Evolutionary conservation across 306 rosid species (phyloP).

Genomic region (Senna tora): DNA sequence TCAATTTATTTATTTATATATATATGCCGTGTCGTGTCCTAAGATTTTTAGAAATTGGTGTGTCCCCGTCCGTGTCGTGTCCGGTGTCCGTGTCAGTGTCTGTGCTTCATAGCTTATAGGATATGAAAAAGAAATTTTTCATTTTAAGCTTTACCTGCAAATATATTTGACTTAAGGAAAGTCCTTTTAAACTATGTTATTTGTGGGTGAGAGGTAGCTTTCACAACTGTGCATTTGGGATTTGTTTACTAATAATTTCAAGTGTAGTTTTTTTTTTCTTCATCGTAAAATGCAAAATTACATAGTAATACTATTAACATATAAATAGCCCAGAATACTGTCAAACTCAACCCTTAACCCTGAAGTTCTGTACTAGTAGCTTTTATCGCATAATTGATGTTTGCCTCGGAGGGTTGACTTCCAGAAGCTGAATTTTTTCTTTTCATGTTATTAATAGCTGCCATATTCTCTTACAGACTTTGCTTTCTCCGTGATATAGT

Average conservation of each 20-base stretch:
- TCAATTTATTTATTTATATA: too few relatives aligned
- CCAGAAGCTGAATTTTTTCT: not conserved
- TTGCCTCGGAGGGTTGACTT: not conserved
- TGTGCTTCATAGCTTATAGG: too few relatives aligned
- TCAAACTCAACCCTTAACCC: not conserved
- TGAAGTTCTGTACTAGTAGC: not conserved
- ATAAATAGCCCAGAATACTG: not conserved
- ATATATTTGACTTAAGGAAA: not conserved
- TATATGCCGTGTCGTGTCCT: too few relatives aligned
- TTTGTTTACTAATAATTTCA: not conserved
- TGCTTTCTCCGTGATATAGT: not conserved
- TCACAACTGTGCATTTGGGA: not conserved
- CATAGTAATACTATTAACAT: not conserved
- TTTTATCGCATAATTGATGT: not conserved
- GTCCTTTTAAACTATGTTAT: not conserved
- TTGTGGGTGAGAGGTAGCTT: not conserved
- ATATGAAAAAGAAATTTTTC: not conserved
- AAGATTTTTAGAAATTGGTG: too few relatives aligned
- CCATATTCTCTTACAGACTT: conserved; percentile 12
- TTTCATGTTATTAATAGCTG: not conserved
- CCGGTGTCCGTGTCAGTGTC: too few relatives aligned
- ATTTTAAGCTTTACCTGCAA: not conserved
- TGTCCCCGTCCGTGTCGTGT: too few relatives aligned
- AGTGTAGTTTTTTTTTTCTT: too few relatives aligned
- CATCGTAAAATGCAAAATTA: not conserved